Evolutionary conservation across 768 basidiomycete genomes (phyloP).

Genomic region (Psilocybe azurescens): DNA sequence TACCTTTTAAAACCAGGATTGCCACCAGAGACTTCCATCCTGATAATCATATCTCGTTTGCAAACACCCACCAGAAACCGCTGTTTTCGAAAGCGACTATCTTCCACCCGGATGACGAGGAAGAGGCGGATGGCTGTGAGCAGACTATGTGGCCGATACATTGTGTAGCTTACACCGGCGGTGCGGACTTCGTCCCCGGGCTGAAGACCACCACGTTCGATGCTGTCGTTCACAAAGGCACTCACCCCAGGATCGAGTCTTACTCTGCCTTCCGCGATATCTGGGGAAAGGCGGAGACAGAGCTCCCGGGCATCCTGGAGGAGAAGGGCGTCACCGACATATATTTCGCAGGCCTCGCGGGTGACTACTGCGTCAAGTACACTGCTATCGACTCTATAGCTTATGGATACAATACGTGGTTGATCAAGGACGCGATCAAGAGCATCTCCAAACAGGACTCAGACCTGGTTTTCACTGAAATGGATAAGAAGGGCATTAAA

Average conservation of each 20-base stretch:
- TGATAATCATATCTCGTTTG: slow-evolving; percentile 73
- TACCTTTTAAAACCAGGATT: slow-evolving; percentile 56
- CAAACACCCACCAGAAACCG: slow-evolving; percentile 43
- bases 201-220: slow-evolving; percentile 47
- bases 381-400: slow-evolving; percentile 60
- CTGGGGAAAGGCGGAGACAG: slow-evolving; percentile 51
- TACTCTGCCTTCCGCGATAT: slow-evolving; percentile 82
- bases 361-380: slow-evolving; percentile 77
- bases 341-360: slow-evolving; percentile 71
- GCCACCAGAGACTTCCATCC: slow-evolving; percentile 69
- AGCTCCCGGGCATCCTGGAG: slow-evolving; percentile 48
- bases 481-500: slow-evolving; percentile 37
- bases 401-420: slow-evolving; percentile 54
- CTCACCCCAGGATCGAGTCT: slow-evolving; percentile 64
- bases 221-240: slow-evolving; percentile 58
- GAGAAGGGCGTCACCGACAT: slow-evolving; percentile 57
- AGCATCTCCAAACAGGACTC: slow-evolving; percentile 43
- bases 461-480: slow-evolving; percentile 38
- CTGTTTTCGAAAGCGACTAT: slow-evolving; percentile 46
- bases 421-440: slow-evolving; percentile 52
- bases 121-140: slow-evolving; percentile 35
- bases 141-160: slow-evolving; percentile 86
- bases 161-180: slow-evolving; percentile 65
- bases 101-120: slow-evolving; percentile 43
- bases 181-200: slow-evolving; percentile 64